phyloP scores from a whole-genome alignment of 2,329 filamentous ascomycete genomes.

The Penicillium decumbens region DNA sequence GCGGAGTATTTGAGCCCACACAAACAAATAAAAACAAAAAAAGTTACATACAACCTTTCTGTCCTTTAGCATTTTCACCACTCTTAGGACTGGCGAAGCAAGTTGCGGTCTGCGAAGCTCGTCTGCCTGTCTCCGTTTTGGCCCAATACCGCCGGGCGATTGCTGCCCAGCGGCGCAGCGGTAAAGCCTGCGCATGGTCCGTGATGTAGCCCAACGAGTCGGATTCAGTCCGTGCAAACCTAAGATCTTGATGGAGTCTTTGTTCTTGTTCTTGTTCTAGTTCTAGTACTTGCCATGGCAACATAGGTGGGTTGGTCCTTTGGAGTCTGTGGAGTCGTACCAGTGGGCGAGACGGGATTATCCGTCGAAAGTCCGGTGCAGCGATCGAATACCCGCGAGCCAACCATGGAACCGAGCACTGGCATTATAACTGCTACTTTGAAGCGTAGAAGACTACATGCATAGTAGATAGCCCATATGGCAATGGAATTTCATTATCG shows the following conservation, averaged over 20 bases:
- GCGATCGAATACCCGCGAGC: conserved; percentile 7
- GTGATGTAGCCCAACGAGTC: conserved; percentile 27
- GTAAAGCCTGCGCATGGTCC: conserved; percentile 30
- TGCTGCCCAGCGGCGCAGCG: conserved; percentile 35
- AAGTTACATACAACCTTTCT: neutral
- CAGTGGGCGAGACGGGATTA: conserved; percentile 23
- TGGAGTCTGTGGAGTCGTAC: conserved; percentile 21
- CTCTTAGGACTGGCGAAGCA: conserved; percentile 2
- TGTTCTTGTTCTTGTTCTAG: neutral
- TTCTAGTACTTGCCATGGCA: conserved; percentile 21
- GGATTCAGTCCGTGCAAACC: conserved; percentile 13
- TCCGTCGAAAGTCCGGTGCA: conserved; percentile 17
- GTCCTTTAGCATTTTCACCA: neutral
- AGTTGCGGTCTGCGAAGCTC: conserved; percentile 27
- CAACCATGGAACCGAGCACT: conserved; percentile 20
- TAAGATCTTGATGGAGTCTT: conserved; percentile 7
- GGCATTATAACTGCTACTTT: neutral
- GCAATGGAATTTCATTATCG: conserved; percentile 5
- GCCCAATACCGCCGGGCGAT: conserved; percentile 20
- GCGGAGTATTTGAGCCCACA: conserved; percentile 2
- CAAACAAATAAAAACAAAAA: neutral
- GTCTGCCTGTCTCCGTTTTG: conserved; percentile 12
- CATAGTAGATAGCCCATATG: neutral
- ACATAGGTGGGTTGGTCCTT: conserved; percentile 10
- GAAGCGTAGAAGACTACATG: neutral